Conservation (phyloP, 495 filamentous ascomycete species). For the Annulohypoxylon stygium region DNA sequence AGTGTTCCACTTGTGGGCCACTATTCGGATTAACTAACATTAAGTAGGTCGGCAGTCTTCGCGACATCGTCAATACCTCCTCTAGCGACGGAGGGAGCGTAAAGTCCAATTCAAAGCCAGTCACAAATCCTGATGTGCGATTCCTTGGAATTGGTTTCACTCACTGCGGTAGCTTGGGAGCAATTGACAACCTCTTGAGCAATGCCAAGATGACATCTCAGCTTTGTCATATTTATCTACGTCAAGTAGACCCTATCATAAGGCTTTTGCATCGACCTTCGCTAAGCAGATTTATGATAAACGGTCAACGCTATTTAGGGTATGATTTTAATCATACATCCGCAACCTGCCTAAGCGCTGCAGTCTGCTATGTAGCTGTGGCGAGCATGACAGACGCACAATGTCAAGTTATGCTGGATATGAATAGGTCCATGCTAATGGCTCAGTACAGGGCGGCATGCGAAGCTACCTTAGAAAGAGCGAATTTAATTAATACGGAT, state of each 20-base stretch:
- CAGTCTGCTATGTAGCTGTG: constrained; percentile 32
- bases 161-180: not conserved
- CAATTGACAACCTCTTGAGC: not conserved
- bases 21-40: not conserved
- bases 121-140: constrained; percentile 3
- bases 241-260: constrained; percentile 35
- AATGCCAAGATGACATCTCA: constrained; percentile 4
- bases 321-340: constrained; percentile 24
- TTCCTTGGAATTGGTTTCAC: constrained; percentile 9
- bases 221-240: constrained; percentile 39
- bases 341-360: constrained; percentile 9
- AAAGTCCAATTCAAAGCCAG: constrained; percentile 13
- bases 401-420: constrained; percentile 21
- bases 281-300: constrained; percentile 30
- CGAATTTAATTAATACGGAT: constrained; percentile 23
- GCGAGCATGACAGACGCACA: constrained; percentile 34
- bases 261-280: constrained; percentile 38
- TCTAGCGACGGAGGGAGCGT: constrained; percentile 28
- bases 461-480: constrained; percentile 29
- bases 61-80: constrained; percentile 9
- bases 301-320: constrained; percentile 18
- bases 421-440: constrained; percentile 4
- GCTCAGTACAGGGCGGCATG: constrained; percentile 20
- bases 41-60: constrained; percentile 16
- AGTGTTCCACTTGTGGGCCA: not conserved